A percentile compares a stretch with the other conserved stretches of the same genome.
These are phyloP conservation scores for Pestalotiopsis sp. DNA, from an alignment of 2,329 filamentous ascomycete genomes.

Conservation along the genomic window DNA sequence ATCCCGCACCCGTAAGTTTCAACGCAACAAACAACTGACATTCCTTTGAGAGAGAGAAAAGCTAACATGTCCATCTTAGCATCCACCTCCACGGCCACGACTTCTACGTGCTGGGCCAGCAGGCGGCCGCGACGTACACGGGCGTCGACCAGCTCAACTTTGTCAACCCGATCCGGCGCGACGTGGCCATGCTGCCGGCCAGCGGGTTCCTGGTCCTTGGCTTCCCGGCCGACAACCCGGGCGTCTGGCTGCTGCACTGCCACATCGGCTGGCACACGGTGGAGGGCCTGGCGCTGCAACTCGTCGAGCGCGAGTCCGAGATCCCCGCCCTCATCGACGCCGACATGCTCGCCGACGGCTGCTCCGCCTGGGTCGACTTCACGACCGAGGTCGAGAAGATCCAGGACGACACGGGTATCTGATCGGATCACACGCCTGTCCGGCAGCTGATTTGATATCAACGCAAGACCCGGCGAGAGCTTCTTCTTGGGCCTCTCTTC, in stretches of 20 bases:
- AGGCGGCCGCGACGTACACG: slow-evolving; percentile 30
- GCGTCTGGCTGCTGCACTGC: slow-evolving; percentile 45
- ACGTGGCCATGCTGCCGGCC: slow-evolving; percentile 48
- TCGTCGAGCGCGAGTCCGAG: slow-evolving; percentile 41
- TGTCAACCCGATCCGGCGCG: slow-evolving; percentile 50
- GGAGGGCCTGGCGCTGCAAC: slow-evolving; percentile 55
- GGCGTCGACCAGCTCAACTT: slow-evolving; percentile 34
- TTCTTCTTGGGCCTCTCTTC: background rate
- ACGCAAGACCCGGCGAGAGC: too few species aligned
- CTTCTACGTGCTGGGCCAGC: slow-evolving; percentile 40
- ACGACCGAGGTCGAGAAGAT: slow-evolving; percentile 20
- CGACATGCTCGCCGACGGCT: slow-evolving; percentile 29
- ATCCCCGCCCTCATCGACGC: slow-evolving; percentile 26
- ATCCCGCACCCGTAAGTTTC: slow-evolving; percentile 19
- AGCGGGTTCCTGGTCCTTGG: slow-evolving; percentile 52
- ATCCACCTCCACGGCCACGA: slow-evolving; percentile 50
- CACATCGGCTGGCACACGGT: slow-evolving; percentile 52
- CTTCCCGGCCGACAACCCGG: slow-evolving; percentile 56
- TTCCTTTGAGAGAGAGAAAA: background rate
- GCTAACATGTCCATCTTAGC: background rate
- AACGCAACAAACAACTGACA: background rate
- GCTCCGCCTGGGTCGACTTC: slow-evolving; percentile 33
- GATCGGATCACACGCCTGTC: background rate
- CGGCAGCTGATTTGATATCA: too few species aligned
- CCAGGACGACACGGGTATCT: slow-evolving; percentile 39